Percentiles rank a stretch among this genome's conserved stretches.
These are phyloP conservation scores for Microdochium trichocladiopsis DNA, from an alignment of 2,329 filamentous ascomycete species.

Conservation along the genomic window DNA sequence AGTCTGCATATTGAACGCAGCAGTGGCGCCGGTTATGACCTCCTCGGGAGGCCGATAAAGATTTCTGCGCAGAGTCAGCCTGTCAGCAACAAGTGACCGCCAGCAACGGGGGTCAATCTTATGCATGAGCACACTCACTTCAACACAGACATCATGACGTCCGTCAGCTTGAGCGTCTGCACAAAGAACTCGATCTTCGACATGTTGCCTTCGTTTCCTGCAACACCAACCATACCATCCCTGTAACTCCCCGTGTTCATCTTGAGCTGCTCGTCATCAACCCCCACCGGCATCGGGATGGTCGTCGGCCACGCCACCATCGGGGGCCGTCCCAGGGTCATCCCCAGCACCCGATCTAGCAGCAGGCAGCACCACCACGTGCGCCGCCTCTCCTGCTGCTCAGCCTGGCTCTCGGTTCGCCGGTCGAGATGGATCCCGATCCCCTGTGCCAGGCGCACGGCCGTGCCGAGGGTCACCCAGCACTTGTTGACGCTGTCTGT, in stretches of 20 bases:
- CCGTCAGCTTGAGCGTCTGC: background rate
- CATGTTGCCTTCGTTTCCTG: background rate
- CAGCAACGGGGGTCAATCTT: too few relatives aligned
- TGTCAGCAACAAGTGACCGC: background rate
- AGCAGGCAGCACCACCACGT: background rate
- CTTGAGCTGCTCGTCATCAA: background rate
- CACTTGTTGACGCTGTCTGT: slow-evolving; percentile 2
- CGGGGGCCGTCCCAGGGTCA: background rate
- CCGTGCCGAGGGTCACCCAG: background rate
- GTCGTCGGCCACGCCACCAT: background rate
- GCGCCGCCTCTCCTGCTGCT: background rate
- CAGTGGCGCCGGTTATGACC: background rate
- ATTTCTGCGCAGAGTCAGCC: background rate
- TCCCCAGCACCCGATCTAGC: background rate
- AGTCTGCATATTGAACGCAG: background rate
- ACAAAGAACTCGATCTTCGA: background rate
- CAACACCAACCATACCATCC: background rate
- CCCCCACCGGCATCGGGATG: background rate
- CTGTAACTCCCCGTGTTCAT: background rate
- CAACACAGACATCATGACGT: background rate
- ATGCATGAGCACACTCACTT: too few relatives aligned
- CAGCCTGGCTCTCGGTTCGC: background rate
- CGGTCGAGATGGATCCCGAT: background rate
- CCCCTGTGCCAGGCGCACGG: background rate
- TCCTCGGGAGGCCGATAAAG: background rate